These are phyloP conservation scores for Verbena officinalis DNA, from an alignment of 257 asterid species.

Conservation along the genomic window DNA sequence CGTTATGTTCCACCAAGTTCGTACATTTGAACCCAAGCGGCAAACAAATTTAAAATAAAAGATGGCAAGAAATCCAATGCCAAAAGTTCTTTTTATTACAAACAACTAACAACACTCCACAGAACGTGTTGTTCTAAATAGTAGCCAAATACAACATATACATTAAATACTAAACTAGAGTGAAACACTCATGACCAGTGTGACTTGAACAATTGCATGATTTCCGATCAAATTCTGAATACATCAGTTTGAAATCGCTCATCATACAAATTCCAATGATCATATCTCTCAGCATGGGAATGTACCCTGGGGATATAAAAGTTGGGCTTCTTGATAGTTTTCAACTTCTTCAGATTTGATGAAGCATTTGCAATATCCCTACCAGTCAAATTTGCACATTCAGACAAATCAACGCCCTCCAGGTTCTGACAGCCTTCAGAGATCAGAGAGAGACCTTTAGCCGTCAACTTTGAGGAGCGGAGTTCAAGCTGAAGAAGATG, in stretches of 20 bases:
- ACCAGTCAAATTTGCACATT: conserved; percentile 68
- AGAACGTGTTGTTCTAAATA: conserved; percentile 14
- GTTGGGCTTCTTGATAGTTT: conserved; percentile 64
- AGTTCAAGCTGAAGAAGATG: conserved; percentile 72
- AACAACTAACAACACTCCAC: conserved; percentile 19
- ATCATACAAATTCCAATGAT: conserved; percentile 83
- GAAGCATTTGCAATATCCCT: conserved; percentile 61
- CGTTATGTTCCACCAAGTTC: too few relatives aligned
- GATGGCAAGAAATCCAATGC: background rate
- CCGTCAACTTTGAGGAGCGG: conserved; percentile 62
- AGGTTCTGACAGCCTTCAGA: conserved; percentile 66
- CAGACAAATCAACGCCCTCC: conserved; percentile 70
- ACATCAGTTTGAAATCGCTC: conserved; percentile 80
- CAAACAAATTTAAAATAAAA: background rate
- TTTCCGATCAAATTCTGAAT: conserved; percentile 64
- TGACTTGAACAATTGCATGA: background rate
- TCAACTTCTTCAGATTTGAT: conserved; percentile 58
- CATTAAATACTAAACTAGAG: conserved; percentile 9
- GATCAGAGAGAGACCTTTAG: conserved; percentile 65
- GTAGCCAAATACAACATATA: conserved; percentile 9
- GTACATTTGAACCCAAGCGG: too few relatives aligned
- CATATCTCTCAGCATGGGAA: conserved; percentile 66
- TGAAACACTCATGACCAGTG: conserved; percentile 7
- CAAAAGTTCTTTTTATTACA: conserved; percentile 14
- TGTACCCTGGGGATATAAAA: conserved; percentile 68